phyloP scores from a whole-genome alignment of 495 filamentous ascomycete genomes.

The Hypoxylon lienhwacheense region DNA sequence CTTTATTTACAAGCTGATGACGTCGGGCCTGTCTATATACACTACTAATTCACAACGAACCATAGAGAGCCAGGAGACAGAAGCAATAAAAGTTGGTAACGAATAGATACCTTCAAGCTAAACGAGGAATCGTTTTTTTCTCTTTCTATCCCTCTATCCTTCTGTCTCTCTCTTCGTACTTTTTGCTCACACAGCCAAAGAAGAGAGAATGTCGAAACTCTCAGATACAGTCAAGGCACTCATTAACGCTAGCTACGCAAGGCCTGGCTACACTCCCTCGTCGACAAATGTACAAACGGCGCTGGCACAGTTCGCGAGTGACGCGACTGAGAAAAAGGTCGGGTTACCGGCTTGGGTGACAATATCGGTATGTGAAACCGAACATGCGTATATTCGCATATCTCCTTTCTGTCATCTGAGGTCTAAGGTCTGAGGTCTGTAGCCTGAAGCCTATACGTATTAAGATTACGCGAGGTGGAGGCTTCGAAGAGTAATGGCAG shows the following conservation, averaged over 20 bases:
- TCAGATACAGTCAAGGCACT: constrained; percentile 68
- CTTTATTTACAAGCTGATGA: constrained; percentile 16
- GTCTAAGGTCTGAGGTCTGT: too few species aligned
- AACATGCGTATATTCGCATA: background rate
- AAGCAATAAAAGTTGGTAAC: constrained; percentile 1
- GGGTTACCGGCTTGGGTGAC: constrained; percentile 38
- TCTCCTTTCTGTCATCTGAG: background rate
- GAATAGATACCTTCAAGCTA: constrained; percentile 8
- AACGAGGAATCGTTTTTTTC: constrained; percentile 2
- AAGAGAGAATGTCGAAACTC: constrained; percentile 64
- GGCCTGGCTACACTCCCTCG: constrained; percentile 66
- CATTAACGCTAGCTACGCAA: constrained; percentile 68
- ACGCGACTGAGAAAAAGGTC: constrained; percentile 53
- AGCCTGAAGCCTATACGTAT: too few species aligned
- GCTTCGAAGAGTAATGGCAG: background rate
- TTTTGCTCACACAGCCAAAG: too few species aligned
- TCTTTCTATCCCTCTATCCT: background rate
- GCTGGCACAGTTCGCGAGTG: constrained; percentile 55
- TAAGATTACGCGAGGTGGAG: too few species aligned
- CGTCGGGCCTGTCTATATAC: constrained; percentile 9
- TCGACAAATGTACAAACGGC: constrained; percentile 50
- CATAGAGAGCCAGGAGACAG: constrained; percentile 1
- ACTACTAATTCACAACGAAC: background rate
- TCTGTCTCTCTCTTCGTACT: background rate
- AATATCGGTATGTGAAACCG: constrained; percentile 31